Percentiles rank a stretch among this genome's conserved stretches.
Evolutionary conservation across 306 rosid species (phyloP).

Genomic region (Geum urbanum): DNA sequence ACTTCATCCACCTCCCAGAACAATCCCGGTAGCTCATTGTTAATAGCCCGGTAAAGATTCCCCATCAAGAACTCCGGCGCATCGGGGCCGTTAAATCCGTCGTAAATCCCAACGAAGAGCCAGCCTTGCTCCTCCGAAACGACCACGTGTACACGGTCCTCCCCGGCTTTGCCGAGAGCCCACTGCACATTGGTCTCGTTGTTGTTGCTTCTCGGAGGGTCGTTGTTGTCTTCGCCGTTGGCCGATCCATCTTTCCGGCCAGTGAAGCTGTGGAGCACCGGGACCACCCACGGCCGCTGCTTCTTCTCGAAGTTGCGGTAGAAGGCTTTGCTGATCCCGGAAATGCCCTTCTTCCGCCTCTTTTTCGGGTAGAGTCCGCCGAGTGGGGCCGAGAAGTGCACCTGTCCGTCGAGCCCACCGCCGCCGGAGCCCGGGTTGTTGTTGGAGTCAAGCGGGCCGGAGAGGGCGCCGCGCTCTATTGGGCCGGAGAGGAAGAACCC

Average conservation of each 20-base stretch:
- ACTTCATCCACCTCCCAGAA: conserved; percentile 65
- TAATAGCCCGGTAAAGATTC: conserved; percentile 71
- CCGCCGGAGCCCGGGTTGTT: conserved; percentile 19
- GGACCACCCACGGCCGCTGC: conserved; percentile 90
- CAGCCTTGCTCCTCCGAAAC: conserved; percentile 90
- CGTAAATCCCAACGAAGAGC: conserved; percentile 87
- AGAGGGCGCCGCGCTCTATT: conserved; percentile 75
- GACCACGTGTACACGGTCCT: conserved; percentile 89
- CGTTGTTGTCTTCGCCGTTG: conserved; percentile 37
- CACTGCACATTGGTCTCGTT: conserved; percentile 70
- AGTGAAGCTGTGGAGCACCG: conserved; percentile 58
- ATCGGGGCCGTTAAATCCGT: conserved; percentile 86
- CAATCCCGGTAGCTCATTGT: conserved; percentile 81
- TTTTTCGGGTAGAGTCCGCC: conserved; percentile 53
- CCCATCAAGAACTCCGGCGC: conserved; percentile 90
- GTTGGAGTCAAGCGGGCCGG: conserved; percentile 71
- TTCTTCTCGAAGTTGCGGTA: conserved; percentile 64
- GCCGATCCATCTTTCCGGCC: conserved; percentile 57
- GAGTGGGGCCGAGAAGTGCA: conserved; percentile 85
- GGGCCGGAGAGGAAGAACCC: conserved; percentile 95
- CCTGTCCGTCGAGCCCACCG: conserved; percentile 24
- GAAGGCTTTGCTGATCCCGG: conserved; percentile 69
- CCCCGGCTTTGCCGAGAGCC: conserved; percentile 91
- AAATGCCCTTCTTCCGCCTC: conserved; percentile 63
- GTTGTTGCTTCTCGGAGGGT: conserved; percentile 3